These are phyloP conservation scores for Nigrospora osmanthi DNA, from an alignment of 2,329 filamentous ascomycete species.

Conservation along the genomic window DNA sequence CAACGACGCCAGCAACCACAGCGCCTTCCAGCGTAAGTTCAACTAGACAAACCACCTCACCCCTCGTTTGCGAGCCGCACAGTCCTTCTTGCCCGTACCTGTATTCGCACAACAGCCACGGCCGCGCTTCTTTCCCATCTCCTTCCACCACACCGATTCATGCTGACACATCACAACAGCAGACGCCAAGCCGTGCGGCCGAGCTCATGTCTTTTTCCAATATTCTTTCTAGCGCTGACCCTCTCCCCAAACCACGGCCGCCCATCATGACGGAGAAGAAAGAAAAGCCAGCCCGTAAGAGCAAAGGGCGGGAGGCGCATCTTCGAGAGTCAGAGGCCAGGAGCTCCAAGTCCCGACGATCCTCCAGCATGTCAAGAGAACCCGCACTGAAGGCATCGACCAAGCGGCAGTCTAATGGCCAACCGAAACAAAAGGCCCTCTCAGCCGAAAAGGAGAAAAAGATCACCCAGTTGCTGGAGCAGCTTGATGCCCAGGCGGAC, in stretches of 20 bases:
- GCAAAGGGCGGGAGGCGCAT: conserved; percentile 42
- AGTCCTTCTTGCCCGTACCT: no score
- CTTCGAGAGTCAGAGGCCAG: conserved; percentile 37
- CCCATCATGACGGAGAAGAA: conserved; percentile 29
- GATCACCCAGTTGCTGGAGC: conserved; percentile 56
- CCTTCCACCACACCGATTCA: no score
- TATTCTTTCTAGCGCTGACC: conserved; percentile 76
- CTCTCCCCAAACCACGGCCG: conserved; percentile 44
- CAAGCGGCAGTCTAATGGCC: conserved; percentile 54
- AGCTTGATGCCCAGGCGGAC: conserved; percentile 29
- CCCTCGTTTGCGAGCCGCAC: no score
- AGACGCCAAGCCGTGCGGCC: conserved; percentile 67
- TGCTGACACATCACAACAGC: conserved; percentile 2
- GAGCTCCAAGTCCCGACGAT: conserved; percentile 36
- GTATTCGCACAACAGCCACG: no score
- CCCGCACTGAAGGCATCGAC: conserved; percentile 39
- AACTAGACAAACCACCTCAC: no score
- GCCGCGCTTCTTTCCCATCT: no score
- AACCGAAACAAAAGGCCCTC: conserved; percentile 40
- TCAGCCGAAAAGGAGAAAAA: conserved; percentile 58
- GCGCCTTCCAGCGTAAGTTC: conserved; percentile 20
- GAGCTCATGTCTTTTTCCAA: conserved; percentile 96
- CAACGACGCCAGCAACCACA: conserved; percentile 6
- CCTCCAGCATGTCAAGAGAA: conserved; percentile 36
- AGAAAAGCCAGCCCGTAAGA: conserved; percentile 27